phyloP scores from a whole-genome alignment of 2,329 filamentous ascomycete species.

The Venturia carpophila region DNA sequence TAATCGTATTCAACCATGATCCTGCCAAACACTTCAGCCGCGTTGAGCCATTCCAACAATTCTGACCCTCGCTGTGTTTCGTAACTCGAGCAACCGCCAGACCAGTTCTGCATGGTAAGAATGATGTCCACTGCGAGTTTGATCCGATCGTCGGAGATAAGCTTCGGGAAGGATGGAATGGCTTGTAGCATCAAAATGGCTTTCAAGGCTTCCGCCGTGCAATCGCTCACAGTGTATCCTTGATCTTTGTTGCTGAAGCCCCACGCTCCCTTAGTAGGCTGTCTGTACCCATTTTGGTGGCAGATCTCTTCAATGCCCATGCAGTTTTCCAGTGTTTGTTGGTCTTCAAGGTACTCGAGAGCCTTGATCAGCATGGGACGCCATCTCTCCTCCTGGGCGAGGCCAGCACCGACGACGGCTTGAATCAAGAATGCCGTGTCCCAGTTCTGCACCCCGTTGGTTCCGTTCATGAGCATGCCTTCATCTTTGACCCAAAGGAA shows the following conservation, averaged over 20 bases:
- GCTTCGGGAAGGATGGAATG: slow-evolving; percentile 62
- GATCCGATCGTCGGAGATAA: slow-evolving; percentile 69
- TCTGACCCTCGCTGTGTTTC: slow-evolving; percentile 73
- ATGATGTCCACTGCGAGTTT: slow-evolving; percentile 86
- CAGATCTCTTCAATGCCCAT: slow-evolving; percentile 27
- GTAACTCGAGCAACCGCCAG: slow-evolving; percentile 84
- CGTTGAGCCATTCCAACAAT: slow-evolving; percentile 78
- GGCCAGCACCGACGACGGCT: slow-evolving; percentile 67
- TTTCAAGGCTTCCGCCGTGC: slow-evolving; percentile 84
- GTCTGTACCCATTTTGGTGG: slow-evolving; percentile 55
- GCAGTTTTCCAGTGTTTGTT: slow-evolving; percentile 85
- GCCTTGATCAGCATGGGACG: slow-evolving; percentile 75
- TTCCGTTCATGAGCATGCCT: slow-evolving; percentile 91
- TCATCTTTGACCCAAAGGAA: slow-evolving; percentile 87
- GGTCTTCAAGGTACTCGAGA: slow-evolving; percentile 76
- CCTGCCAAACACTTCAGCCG: slow-evolving; percentile 88
- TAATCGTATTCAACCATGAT: slow-evolving; percentile 99
- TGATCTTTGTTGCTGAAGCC: slow-evolving; percentile 88
- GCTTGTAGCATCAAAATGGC: slow-evolving; percentile 78
- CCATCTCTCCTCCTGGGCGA: slow-evolving; percentile 71
- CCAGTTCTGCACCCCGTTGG: slow-evolving; percentile 97
- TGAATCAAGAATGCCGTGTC: slow-evolving; percentile 89
- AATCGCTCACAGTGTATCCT: slow-evolving; percentile 93
- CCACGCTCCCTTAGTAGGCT: slow-evolving; percentile 89
- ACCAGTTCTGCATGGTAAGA: slow-evolving; percentile 78